These are phyloP conservation scores for Termitomyces sp. DNA, from an alignment of 768 basidiomycete genomes.

Conservation along the genomic window DNA sequence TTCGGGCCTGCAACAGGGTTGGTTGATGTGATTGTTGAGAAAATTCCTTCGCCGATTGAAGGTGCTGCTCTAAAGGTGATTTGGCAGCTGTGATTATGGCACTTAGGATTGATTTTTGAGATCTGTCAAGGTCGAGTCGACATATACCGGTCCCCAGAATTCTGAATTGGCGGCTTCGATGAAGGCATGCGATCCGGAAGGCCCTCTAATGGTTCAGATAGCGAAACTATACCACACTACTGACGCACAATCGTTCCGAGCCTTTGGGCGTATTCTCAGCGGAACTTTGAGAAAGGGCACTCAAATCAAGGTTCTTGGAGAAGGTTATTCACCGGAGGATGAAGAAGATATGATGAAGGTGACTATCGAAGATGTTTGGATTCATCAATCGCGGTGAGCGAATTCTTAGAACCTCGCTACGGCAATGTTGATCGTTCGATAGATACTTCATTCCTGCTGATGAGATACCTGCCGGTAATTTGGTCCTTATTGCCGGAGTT, in stretches of 20 bases:
- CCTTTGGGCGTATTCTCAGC: slow-evolving; percentile 91
- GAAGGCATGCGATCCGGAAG: slow-evolving; percentile 76
- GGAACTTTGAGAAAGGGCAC: slow-evolving; percentile 83
- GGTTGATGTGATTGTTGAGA: slow-evolving; percentile 86
- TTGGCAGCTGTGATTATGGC: neutral
- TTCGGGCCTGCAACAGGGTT: slow-evolving; percentile 88
- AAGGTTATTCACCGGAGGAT: slow-evolving; percentile 97
- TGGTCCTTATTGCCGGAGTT: slow-evolving; percentile 88
- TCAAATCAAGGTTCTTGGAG: slow-evolving; percentile 93
- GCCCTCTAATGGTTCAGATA: slow-evolving; percentile 89
- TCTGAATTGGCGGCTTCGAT: slow-evolving; percentile 75
- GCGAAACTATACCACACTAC: slow-evolving; percentile 95
- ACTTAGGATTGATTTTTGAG: neutral
- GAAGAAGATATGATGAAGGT: slow-evolving; percentile 96
- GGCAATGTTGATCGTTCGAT: slow-evolving; percentile 8
- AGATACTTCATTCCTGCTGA: slow-evolving; percentile 91
- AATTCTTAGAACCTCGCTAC: neutral
- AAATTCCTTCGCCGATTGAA: slow-evolving; percentile 78
- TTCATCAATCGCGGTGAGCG: slow-evolving; percentile 80
- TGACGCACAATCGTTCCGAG: slow-evolving; percentile 94
- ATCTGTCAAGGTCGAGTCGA: slow-evolving; percentile 58
- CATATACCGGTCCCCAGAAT: slow-evolving; percentile 85
- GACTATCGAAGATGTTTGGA: slow-evolving; percentile 82
- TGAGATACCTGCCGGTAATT: slow-evolving; percentile 86
- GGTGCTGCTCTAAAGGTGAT: slow-evolving; percentile 56